A percentile compares a stretch with the other conserved stretches of the same genome.
Conservation (phyloP, 2,329 filamentous ascomycete genomes). For the Phialocephala subalpina region DNA sequence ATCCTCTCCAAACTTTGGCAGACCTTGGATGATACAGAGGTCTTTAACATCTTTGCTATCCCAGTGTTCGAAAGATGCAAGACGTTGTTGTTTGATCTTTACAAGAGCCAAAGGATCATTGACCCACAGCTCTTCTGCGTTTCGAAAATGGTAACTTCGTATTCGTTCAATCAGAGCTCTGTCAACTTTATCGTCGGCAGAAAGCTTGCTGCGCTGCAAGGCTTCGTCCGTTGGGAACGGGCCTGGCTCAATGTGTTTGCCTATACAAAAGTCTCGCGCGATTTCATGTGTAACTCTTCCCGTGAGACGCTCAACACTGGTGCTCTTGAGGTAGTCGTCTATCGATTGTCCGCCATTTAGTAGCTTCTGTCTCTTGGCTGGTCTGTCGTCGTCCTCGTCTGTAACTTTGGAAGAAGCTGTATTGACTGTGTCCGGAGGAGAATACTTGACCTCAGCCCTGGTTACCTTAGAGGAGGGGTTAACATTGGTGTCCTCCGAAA, state of each 20-base stretch:
- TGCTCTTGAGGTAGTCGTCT: neutral
- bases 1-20: neutral
- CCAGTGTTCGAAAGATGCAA: constrained; percentile 16
- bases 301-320: neutral
- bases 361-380: neutral
- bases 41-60: neutral
- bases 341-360: neutral
- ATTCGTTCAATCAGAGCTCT: constrained; percentile 18
- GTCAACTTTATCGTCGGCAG: neutral
- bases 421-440: neutral
- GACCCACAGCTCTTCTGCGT: constrained; percentile 10
- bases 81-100: constrained; percentile 9
- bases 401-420: neutral
- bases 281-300: neutral
- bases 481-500: neutral
- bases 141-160: constrained; percentile 5
- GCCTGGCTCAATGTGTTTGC: neutral
- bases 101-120: constrained; percentile 10
- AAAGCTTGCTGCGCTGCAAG: constrained; percentile 12
- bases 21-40: neutral
- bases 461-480: neutral
- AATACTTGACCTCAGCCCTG: constrained; percentile 1
- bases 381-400: neutral
- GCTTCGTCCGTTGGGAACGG: neutral
- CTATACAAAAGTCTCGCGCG: neutral